Conservation (phyloP, 371 early-diverging fungal genomes). For the Cokeromyces recurvatus region DNA sequence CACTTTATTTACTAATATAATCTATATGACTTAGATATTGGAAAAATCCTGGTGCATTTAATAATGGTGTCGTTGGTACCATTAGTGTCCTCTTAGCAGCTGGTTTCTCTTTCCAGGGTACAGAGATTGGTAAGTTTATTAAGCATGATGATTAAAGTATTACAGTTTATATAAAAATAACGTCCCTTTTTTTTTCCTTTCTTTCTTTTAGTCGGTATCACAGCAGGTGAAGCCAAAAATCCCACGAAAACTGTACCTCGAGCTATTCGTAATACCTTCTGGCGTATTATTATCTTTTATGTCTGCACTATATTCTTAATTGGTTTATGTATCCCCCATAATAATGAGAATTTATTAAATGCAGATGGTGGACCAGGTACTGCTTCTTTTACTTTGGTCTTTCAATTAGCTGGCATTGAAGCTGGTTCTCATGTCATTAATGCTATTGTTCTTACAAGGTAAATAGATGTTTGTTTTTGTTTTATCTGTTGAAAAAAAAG, state of each 20-base stretch:
- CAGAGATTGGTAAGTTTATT: slow-evolving; percentile 50
- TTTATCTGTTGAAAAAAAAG: slow-evolving; percentile 5
- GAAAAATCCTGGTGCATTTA: slow-evolving; percentile 71
- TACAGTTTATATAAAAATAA: too few relatives aligned
- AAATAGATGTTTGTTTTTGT: too few relatives aligned
- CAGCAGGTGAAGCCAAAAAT: slow-evolving; percentile 60
- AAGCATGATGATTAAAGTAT: background rate
- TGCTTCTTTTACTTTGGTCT: slow-evolving; percentile 65
- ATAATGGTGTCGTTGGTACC: slow-evolving; percentile 67
- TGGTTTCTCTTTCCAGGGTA: slow-evolving; percentile 84
- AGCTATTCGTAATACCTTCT: slow-evolving; percentile 63
- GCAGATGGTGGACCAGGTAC: slow-evolving; percentile 31
- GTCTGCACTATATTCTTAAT: slow-evolving; percentile 64
- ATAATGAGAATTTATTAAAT: slow-evolving; percentile 44
- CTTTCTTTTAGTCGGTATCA: slow-evolving; percentile 45
- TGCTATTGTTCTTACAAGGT: slow-evolving; percentile 63
- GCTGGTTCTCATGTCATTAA: slow-evolving; percentile 67
- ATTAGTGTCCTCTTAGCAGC: slow-evolving; percentile 68
- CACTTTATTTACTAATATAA: too few relatives aligned
- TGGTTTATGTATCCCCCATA: slow-evolving; percentile 55
- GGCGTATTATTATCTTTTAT: slow-evolving; percentile 72
- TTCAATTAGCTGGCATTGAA: slow-evolving; percentile 56
- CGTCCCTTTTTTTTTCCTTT: background rate
- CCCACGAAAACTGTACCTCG: slow-evolving; percentile 65
- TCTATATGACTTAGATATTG: slow-evolving; percentile 71